Evolutionary conservation across 2,329 filamentous ascomycete species (phyloP), one percentile per base, ranked within the genome.

Genomic region (Exophiala viscosa): DNA sequence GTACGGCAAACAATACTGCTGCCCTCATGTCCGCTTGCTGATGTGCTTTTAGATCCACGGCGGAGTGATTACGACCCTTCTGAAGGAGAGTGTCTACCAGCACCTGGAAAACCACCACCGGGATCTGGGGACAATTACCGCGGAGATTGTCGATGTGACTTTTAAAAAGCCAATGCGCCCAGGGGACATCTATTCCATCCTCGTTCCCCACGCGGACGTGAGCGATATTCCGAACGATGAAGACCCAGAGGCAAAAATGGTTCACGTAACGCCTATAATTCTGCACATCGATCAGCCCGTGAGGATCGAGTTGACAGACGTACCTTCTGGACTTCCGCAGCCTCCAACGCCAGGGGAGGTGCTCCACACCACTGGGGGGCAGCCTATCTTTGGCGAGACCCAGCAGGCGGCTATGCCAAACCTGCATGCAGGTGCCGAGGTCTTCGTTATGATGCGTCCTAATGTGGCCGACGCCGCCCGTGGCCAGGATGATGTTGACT

Each of bases 31-130:
- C 20, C 31, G 15, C 14, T 38, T 14, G 6, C 52, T 55, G 20
- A 55, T 31, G 15, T 11, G 35, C 17, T 9, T 47, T 14, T 35
- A 55, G 52, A 41, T 59, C 46, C 87, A 92, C 70, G 87, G 87
- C 50, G 87, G 87, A 11, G 75, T 78, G 5, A 75, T 87, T 44
- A 85, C 84, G 6, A 89, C 84, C 0, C 67, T 88, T 3, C 69
- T 90, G 34, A 81, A 88, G 66, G 87, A 90, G 72, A 80, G 78
- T 46, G 74, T 88, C 56, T 82, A 83, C 9, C 56, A 53, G 31
- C 59, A 63, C 33, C 36, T 61, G 18, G 46, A 55, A 20, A 54
- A 53, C 11, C 56, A 59, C 39, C 52, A 60, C 35, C 40, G 39
- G 8, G 43, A 55, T 6, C 48, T 50, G n/a, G 58, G 54, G 11